These are phyloP conservation scores for Tausonia pullulans DNA, from an alignment of 1,284 basidiomycete species.

Conservation along the genomic window DNA sequence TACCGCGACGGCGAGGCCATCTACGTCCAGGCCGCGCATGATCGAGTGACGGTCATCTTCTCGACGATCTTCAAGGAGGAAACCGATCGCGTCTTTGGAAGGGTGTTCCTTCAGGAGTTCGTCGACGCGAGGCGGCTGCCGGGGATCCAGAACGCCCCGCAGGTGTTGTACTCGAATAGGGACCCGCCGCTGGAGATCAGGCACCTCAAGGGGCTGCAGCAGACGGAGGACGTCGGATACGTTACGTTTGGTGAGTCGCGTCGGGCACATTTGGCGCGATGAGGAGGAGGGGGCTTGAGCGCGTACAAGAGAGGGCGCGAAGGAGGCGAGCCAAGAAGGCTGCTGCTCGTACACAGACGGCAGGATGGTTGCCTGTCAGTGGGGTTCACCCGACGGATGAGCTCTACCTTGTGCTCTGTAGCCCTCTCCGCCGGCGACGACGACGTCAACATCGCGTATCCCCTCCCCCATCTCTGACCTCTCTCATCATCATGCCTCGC, in stretches of 20 bases:
- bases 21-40: constrained; percentile 82
- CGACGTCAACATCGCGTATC: too few species aligned
- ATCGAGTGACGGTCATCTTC: constrained; percentile 97
- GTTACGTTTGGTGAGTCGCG: constrained; percentile 67
- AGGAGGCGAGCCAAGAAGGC: background rate
- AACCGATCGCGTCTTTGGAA: constrained; percentile 92
- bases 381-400: too few species aligned
- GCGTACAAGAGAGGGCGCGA: too few species aligned
- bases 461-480: background rate
- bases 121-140: constrained; percentile 91
- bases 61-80: constrained; percentile 95
- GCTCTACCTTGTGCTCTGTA: too few species aligned
- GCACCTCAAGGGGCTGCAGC: constrained; percentile 65
- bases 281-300: too few species aligned
- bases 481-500: background rate
- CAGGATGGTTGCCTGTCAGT: too few species aligned
- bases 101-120: constrained; percentile 99
- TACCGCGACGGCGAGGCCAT: constrained; percentile 96
- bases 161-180: constrained; percentile 92
- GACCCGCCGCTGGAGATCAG: constrained; percentile 95
- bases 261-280: background rate
- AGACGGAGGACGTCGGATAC: constrained; percentile 87
- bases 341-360: too few species aligned
- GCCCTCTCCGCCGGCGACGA: too few species aligned
- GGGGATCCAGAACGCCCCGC: constrained; percentile 90